Percentiles rank a stretch among this genome's conserved stretches.
phyloP scores from a whole-genome alignment of 2,329 filamentous ascomycete species.

The Colletotrichum tropicicola region DNA sequence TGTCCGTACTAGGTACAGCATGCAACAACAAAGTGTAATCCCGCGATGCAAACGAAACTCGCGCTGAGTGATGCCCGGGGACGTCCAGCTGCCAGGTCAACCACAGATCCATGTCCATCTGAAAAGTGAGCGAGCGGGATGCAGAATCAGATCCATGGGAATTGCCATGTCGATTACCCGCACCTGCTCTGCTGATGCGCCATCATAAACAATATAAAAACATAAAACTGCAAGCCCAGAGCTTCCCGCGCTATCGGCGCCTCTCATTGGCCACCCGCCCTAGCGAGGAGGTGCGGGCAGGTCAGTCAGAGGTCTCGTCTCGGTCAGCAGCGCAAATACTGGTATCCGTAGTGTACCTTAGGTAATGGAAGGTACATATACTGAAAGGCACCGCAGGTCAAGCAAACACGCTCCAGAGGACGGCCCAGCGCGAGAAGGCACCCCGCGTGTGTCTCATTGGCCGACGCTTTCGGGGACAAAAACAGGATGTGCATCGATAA shows the following conservation, averaged over 20 bases:
- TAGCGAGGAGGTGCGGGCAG: not conserved
- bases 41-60: slow-evolving; percentile 5
- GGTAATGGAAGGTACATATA: too few species aligned
- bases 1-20: too few species aligned
- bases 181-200: too few species aligned
- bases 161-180: too few species aligned
- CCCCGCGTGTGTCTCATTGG: slow-evolving; percentile 26
- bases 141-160: not conserved
- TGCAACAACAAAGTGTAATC: too few species aligned
- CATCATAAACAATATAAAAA: too few species aligned
- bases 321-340: too few species aligned
- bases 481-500: slow-evolving; percentile 29
- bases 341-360: too few species aligned
- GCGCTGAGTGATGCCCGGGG: not conserved
- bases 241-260: not conserved
- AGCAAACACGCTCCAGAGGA: not conserved
- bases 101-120: slow-evolving; percentile 2
- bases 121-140: not conserved
- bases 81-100: slow-evolving; percentile 5
- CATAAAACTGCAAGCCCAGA: not conserved
- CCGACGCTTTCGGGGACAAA: slow-evolving; percentile 19
- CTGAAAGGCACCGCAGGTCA: not conserved
- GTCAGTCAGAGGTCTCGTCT: too few species aligned
- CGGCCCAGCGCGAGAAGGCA: not conserved
- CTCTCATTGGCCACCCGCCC: not conserved